These are phyloP conservation scores for Dictyostelium firmibasis DNA, from an alignment of 78 protist genomes.

Conservation along the genomic window DNA sequence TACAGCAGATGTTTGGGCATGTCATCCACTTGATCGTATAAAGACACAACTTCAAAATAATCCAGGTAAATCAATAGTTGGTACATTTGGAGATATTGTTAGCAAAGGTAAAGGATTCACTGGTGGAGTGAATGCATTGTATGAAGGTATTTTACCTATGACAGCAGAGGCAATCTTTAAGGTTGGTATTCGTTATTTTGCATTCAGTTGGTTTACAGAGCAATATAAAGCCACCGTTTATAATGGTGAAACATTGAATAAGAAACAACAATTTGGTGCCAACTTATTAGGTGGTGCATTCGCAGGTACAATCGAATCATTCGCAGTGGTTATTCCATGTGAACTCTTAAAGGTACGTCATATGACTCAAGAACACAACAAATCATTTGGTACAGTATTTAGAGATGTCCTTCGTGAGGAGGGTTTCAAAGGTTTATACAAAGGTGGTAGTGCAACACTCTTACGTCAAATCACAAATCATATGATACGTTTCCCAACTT, in stretches of 20 bases:
- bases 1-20: conserved; percentile 81
- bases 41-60: conserved; percentile 75
- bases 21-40: conserved; percentile 73
- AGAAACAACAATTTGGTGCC: conserved; percentile 11
- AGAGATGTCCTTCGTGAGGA: conserved; percentile 44
- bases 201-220: conserved; percentile 66
- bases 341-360: conserved; percentile 75
- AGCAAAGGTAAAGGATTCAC: conserved; percentile 51
- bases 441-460: conserved; percentile 78
- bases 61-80: conserved; percentile 50
- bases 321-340: conserved; percentile 73
- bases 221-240: conserved; percentile 5
- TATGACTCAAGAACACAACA: conserved; percentile 69
- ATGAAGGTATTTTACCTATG: conserved; percentile 78
- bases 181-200: conserved; percentile 74
- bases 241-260: background rate
- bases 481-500: conserved; percentile 72
- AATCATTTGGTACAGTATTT: conserved; percentile 41
- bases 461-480: conserved; percentile 74
- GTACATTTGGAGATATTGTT: conserved; percentile 57
- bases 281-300: conserved; percentile 71
- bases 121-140: conserved; percentile 55
- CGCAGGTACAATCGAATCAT: conserved; percentile 73
- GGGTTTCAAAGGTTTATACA: conserved; percentile 63
- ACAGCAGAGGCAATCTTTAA: conserved; percentile 68